These are phyloP conservation scores for Diaporthe vexans DNA, from an alignment of 2,329 filamentous ascomycete genomes.

Conservation along the genomic window DNA sequence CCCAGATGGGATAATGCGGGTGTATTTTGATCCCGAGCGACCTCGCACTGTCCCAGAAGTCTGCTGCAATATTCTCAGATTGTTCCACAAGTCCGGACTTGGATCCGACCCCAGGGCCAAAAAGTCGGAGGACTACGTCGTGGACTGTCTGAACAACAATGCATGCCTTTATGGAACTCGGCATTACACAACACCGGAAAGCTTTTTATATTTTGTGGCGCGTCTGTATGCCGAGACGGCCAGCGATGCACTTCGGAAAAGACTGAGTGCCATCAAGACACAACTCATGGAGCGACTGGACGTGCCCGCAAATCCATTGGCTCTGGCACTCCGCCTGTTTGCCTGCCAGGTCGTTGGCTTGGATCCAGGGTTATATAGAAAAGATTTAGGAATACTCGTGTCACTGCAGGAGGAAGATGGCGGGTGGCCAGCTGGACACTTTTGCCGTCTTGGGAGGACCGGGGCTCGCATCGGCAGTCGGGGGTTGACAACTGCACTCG, in stretches of 20 bases:
- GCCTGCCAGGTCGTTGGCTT: not conserved
- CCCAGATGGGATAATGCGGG: not conserved
- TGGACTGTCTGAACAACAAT: conserved; percentile 8
- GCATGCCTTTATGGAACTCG: not conserved
- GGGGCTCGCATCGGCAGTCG: not conserved
- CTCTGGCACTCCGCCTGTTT: not conserved
- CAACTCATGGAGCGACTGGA: not conserved
- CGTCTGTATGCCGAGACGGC: not conserved
- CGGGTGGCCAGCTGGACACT: not conserved
- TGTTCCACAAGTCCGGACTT: not conserved
- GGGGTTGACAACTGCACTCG: conserved; percentile 2
- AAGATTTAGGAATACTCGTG: not conserved
- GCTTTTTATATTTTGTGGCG: not conserved
- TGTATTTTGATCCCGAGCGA: not conserved
- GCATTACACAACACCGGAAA: conserved; percentile 2
- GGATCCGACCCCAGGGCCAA: conserved; percentile 7
- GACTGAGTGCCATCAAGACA: not conserved
- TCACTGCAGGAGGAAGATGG: not conserved
- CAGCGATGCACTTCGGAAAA: not conserved
- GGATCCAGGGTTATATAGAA: not conserved
- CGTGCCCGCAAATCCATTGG: not conserved
- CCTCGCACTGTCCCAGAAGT: conserved; percentile 4
- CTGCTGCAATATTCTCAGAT: not conserved
- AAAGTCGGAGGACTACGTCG: not conserved
- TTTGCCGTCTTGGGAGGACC: not conserved